Evolutionary conservation across 2,329 filamentous ascomycete genomes (phyloP).

Genomic region (Exophiala phaeomuriformis): DNA sequence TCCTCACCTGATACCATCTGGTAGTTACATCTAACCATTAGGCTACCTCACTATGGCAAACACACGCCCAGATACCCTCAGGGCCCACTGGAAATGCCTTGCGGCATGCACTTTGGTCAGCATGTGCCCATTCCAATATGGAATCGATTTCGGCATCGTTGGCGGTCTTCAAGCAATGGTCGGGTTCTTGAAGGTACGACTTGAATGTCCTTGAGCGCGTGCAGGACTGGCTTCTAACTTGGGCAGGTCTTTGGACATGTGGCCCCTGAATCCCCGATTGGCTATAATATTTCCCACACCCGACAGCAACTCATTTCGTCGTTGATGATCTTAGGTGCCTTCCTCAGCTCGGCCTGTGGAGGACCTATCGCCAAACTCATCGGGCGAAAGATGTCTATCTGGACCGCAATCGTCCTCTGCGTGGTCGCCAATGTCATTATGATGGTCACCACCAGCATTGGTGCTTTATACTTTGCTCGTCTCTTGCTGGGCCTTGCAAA

Average conservation of each 20-base stretch:
- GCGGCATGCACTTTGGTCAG: conserved; percentile 27
- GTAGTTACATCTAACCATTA: not conserved
- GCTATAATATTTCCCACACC: conserved; percentile 34
- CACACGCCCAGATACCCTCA: conserved; percentile 11
- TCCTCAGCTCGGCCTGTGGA: conserved; percentile 36
- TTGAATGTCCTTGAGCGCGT: not conserved
- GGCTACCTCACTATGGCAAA: conserved; percentile 11
- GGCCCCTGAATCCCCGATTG: conserved; percentile 26
- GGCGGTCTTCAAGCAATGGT: conserved; percentile 32
- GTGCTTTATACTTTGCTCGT: conserved; percentile 49
- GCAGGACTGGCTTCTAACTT: no score
- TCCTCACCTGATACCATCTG: conserved; percentile 12
- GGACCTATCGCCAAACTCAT: conserved; percentile 36
- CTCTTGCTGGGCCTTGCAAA: conserved; percentile 51
- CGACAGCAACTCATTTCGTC: conserved; percentile 42
- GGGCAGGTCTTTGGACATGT: conserved; percentile 27
- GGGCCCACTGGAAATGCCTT: conserved; percentile 24
- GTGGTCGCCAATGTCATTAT: conserved; percentile 49
- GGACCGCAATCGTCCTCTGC: conserved; percentile 45
- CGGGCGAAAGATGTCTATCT: conserved; percentile 42
- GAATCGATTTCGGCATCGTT: conserved; percentile 31
- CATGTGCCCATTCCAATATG: conserved; percentile 32
- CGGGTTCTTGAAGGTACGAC: conserved; percentile 28
- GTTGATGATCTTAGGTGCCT: conserved; percentile 42
- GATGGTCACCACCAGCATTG: conserved; percentile 50